Percentiles rank a stretch among this genome's conserved stretches.
Conservation (phyloP, 768 basidiomycete genomes). For the Lanmaoa pseudosensibilis region DNA sequence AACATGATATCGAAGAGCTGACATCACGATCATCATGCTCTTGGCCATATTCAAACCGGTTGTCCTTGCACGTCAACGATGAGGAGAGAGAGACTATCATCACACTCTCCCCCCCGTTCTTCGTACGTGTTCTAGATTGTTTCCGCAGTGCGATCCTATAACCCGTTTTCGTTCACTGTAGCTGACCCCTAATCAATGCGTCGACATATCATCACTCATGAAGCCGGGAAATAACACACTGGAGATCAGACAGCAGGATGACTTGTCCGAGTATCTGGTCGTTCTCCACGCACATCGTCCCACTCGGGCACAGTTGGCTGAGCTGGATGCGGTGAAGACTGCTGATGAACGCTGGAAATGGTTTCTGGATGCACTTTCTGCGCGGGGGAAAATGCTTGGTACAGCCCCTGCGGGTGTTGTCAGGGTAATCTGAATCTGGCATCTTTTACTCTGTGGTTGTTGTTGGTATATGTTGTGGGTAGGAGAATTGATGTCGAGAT, state of each 20-base stretch:
- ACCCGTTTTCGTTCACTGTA: conserved; percentile 16
- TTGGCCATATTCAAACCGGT: conserved; percentile 43
- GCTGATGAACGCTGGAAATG: conserved; percentile 24
- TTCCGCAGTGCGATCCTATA: background rate
- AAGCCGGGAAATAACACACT: conserved; percentile 43
- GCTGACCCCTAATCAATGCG: conserved; percentile 47
- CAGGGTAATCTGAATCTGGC: background rate
- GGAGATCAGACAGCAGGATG: conserved; percentile 42
- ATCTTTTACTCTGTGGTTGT: background rate
- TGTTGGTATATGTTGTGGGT: background rate
- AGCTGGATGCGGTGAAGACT: conserved; percentile 12
- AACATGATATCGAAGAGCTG: conserved; percentile 19
- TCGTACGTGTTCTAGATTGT: conserved; percentile 33
- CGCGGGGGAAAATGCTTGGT: background rate
- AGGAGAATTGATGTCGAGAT: background rate
- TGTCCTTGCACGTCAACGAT: conserved; percentile 17
- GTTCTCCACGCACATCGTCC: conserved; percentile 52
- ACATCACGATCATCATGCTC: conserved; percentile 32
- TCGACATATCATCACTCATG: conserved; percentile 53
- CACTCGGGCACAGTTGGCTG: conserved; percentile 43
- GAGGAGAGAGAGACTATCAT: conserved; percentile 11
- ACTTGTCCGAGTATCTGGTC: conserved; percentile 46
- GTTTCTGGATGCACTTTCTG: conserved; percentile 17
- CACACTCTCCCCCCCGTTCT: conserved; percentile 31
- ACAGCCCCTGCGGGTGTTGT: background rate